A percentile compares a stretch with the other conserved stretches of the same genome.
phyloP scores from a whole-genome alignment of 495 filamentous ascomycete species.

The Amorphotheca resinae region DNA sequence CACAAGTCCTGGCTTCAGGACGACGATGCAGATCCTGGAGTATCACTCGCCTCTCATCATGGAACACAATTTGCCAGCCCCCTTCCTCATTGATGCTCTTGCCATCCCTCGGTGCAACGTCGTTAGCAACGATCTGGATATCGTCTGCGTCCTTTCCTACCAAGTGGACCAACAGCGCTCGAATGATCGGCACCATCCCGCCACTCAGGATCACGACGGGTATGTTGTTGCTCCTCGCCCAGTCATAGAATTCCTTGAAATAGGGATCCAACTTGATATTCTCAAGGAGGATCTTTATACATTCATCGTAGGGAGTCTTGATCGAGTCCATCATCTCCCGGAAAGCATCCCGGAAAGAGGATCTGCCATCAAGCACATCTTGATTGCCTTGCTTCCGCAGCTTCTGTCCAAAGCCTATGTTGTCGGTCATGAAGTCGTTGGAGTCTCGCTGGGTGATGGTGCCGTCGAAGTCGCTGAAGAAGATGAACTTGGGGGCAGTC shows the following conservation, averaged over 20 bases:
- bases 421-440: conserved; percentile 94
- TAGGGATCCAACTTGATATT: conserved; percentile 81
- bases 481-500: conserved; percentile 71
- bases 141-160: conserved; percentile 61
- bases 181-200: conserved; percentile 88
- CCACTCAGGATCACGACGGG: conserved; percentile 84
- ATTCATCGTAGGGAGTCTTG: conserved; percentile 63
- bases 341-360: conserved; percentile 75
- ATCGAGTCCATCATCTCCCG: conserved; percentile 76
- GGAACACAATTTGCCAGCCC: conserved; percentile 80
- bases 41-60: conserved; percentile 58
- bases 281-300: conserved; percentile 57
- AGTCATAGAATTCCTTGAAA: conserved; percentile 77
- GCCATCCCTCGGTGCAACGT: conserved; percentile 51
- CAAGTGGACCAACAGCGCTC: conserved; percentile 63
- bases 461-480: conserved; percentile 97
- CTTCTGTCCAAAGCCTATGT: conserved; percentile 64
- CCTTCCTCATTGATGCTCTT: conserved; percentile 64
- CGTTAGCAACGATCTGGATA: conserved; percentile 77
- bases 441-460: conserved; percentile 86
- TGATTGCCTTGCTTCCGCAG: conserved; percentile 54
- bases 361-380: conserved; percentile 53
- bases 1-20: background rate
- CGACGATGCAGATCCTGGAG: background rate
- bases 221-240: conserved; percentile 66